Percentiles rank a stretch among this genome's conserved stretches.
Evolutionary conservation across 2,329 filamentous ascomycete genomes (phyloP).

Genomic region (Tympanopsis confertula): DNA sequence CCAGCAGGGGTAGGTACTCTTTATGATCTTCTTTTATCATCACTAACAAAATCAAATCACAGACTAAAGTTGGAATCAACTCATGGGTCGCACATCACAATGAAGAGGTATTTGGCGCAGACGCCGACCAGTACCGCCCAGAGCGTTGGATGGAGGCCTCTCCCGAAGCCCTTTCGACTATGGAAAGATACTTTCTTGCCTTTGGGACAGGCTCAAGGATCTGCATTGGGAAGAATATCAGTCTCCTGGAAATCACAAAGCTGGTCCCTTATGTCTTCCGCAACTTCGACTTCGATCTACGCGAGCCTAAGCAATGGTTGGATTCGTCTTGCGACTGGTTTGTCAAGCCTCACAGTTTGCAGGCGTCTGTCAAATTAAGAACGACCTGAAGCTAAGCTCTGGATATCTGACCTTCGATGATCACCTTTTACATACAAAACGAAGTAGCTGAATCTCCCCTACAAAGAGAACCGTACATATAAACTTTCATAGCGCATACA

Average conservation of each 20-base stretch:
- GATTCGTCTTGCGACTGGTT: slow-evolving; percentile 12
- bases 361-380: no score
- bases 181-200: slow-evolving; percentile 17
- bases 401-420: no score
- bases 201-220: neutral
- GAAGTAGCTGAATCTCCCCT: no score
- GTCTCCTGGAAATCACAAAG: slow-evolving; percentile 1
- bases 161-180: slow-evolving; percentile 10
- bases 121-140: slow-evolving; percentile 21
- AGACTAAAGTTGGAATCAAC: slow-evolving; percentile 21
- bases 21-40: no score
- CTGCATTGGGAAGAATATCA: neutral
- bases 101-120: slow-evolving; percentile 15
- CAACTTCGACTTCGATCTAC: slow-evolving; percentile 19
- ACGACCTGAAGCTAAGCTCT: no score
- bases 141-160: slow-evolving; percentile 24
- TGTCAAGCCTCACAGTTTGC: no score
- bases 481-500: no score
- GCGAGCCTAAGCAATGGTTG: slow-evolving; percentile 1
- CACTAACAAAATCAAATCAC: slow-evolving; percentile 22
- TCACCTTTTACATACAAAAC: no score
- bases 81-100: slow-evolving; percentile 21
- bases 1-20: slow-evolving; percentile 5
- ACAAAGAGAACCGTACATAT: no score
- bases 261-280: slow-evolving; percentile 9